Percentiles rank a stretch among this genome's conserved stretches.
Evolutionary conservation across 345 rosid genomes (phyloP).

Genomic region (Corchorus olitorius): DNA sequence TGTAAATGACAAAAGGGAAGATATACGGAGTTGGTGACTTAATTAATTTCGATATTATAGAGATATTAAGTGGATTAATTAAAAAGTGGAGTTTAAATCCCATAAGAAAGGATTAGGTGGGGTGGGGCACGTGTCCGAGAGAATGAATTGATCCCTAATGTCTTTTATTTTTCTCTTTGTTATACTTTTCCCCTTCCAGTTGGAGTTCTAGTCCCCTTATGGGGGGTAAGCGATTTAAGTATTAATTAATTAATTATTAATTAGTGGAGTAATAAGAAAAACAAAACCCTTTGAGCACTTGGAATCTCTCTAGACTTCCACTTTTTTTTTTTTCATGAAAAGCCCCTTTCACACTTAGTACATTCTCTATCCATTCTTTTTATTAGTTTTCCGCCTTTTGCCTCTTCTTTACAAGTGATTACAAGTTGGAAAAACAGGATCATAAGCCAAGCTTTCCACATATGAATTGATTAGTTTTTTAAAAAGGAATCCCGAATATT

Average conservation of each 20-base stretch:
- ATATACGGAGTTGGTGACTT: not conserved
- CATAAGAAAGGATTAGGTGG: constrained; percentile 19
- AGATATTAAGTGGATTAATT: too few species aligned
- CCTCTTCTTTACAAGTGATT: not conserved
- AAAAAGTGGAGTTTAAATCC: constrained; percentile 21
- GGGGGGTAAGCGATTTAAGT: constrained; percentile 18
- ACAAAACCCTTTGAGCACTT: not conserved
- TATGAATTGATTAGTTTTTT: not conserved
- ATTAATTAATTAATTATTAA: too few species aligned
- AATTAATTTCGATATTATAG: too few species aligned
- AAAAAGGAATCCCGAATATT: not conserved
- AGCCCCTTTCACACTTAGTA: constrained; percentile 12
- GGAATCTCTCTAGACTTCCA: constrained; percentile 27
- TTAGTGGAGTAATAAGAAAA: too few species aligned
- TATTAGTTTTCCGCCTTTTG: too few species aligned
- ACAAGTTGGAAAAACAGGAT: not conserved
- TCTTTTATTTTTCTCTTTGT: not conserved
- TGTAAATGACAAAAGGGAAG: not conserved
- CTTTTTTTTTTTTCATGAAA: not conserved
- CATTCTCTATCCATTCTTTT: not conserved
- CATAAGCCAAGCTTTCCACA: not conserved
- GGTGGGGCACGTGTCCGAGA: constrained; percentile 17
- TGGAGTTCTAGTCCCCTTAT: constrained; percentile 22
- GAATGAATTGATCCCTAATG: not conserved
- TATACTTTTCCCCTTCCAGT: constrained; percentile 16